Evolutionary conservation across 352 stramenopile genomes (phyloP).

Genomic region (Globisporangium megalacanthum): DNA sequence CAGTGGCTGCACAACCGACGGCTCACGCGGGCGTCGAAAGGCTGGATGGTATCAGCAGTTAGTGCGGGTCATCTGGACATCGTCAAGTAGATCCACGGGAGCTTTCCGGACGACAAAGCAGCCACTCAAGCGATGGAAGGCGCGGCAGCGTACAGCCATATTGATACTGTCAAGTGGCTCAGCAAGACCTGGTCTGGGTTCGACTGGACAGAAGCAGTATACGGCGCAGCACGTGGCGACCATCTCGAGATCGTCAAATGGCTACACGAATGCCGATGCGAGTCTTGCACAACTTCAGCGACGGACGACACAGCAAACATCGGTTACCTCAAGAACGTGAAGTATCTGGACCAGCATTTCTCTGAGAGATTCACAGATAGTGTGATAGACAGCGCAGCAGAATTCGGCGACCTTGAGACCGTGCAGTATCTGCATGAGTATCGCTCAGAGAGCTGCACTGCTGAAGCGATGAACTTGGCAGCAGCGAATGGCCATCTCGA

Average conservation of each 20-base stretch:
- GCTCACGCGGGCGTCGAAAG: too few species aligned
- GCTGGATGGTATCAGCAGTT: background rate
- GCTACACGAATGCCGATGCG: background rate
- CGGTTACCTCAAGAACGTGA: background rate
- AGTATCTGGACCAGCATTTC: background rate
- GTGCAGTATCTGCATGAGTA: background rate
- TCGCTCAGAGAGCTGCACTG: background rate
- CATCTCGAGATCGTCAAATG: background rate
- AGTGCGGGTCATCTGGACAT: background rate
- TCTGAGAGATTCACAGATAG: too few species aligned
- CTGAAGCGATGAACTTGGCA: background rate
- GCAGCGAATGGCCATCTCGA: background rate
- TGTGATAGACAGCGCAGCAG: background rate
- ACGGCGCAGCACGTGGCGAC: background rate
- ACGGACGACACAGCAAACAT: background rate
- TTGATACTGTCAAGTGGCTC: background rate
- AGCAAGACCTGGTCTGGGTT: background rate
- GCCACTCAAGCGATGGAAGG: constrained; percentile 5
- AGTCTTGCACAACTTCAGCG: too few species aligned
- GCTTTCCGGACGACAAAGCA: background rate
- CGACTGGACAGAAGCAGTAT: too few species aligned
- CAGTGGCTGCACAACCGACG: background rate
- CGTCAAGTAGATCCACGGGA: background rate
- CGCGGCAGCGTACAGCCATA: background rate
- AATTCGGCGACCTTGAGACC: too few species aligned